A percentile compares a stretch with the other conserved stretches of the same genome.
Evolutionary conservation across 2,329 filamentous ascomycete species (phyloP).

Genomic region (Parascedosporium putredinis): DNA sequence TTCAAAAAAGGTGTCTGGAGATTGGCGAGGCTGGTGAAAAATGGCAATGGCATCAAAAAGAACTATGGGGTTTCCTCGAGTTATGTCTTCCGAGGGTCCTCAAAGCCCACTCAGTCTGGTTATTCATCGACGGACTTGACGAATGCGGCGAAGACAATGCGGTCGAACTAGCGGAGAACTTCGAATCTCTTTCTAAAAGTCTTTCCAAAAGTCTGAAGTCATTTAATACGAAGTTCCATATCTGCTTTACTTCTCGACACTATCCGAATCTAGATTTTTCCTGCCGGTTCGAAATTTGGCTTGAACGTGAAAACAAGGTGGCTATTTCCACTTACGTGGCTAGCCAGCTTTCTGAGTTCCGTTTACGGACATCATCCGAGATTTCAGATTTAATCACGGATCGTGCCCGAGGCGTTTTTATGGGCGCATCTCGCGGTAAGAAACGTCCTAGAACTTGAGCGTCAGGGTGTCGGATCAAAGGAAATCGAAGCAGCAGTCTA

Average conservation of each 20-base stretch:
- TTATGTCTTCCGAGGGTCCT: conserved; percentile 14
- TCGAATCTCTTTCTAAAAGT: conserved; percentile 17
- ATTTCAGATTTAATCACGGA: conserved; percentile 15
- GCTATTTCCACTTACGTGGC: conserved; percentile 13
- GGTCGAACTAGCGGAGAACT: conserved; percentile 10
- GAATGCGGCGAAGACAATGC: conserved; percentile 20
- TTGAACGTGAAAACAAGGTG: conserved; percentile 19
- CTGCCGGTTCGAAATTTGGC: conserved; percentile 15
- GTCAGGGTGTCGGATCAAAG: no score
- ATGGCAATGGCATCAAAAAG: conserved; percentile 18
- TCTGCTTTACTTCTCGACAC: conserved; percentile 24
- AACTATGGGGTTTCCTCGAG: conserved; percentile 15
- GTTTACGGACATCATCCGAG: neutral
- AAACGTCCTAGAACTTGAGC: no score
- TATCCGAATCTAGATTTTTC: conserved; percentile 18
- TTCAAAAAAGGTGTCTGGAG: conserved; percentile 6
- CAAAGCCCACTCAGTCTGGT: conserved; percentile 12
- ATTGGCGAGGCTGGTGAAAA: conserved; percentile 12
- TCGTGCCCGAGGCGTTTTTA: conserved; percentile 22
- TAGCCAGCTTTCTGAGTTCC: neutral
- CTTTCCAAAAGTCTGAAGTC: conserved; percentile 12
- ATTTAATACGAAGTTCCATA: conserved; percentile 9
- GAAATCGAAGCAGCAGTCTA: no score
- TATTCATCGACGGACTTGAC: conserved; percentile 26
- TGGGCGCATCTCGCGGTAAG: conserved; percentile 25